Evolutionary conservation across 2,329 filamentous ascomycete species (phyloP), one percentile per base, ranked within the genome.

Genomic region (Scytalidium lignicola): DNA sequence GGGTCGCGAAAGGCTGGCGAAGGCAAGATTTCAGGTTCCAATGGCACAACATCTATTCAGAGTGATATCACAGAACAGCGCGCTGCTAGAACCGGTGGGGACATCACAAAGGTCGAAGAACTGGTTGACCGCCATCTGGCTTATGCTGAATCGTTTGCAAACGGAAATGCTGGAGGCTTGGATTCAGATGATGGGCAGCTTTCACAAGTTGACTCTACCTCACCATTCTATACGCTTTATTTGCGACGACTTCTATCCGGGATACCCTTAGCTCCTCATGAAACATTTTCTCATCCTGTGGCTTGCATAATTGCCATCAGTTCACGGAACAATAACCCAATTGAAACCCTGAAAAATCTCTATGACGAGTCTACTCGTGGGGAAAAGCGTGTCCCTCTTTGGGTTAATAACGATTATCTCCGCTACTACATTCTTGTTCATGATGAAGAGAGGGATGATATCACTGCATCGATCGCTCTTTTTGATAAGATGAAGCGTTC

Each of bases 401-500:
- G 92, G 87, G 87, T 96, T 1, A 85, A 95, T 62, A 85, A 87
- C 23, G 90, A 97, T 53, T 99, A 93, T 66, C 73, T 99, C 55
- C 82, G 93, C 55, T 99, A 99, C 68, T 99, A 99, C 68, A 88
- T 99, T 15, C 74, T 99, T 40, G 86, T 99, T 17, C 93, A 99
- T 62, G 93, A 99, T 59, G 95, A 99, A 69, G 93, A 99, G 64
- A 83, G 83, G 53, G 92, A 96, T 62, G 91, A 99, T 64, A 95
- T 97, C 53, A 82, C 82, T 32, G 87, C 90, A 68, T 95, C 91
- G 12, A 92, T 92, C 67, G 81, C 83, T 17, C 74, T 97, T 22
- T 99, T 96, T 67, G 93, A 99, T 59, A 90, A 96, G 67, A 99
- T 99, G 95, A 99, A 97, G 70, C 83, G 93, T n/a, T 90, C 96